Evolutionary conservation across 352 stramenopile genomes (phyloP), one percentile per base, ranked within the genome.

Genomic region (Phytophthora cajani): DNA sequence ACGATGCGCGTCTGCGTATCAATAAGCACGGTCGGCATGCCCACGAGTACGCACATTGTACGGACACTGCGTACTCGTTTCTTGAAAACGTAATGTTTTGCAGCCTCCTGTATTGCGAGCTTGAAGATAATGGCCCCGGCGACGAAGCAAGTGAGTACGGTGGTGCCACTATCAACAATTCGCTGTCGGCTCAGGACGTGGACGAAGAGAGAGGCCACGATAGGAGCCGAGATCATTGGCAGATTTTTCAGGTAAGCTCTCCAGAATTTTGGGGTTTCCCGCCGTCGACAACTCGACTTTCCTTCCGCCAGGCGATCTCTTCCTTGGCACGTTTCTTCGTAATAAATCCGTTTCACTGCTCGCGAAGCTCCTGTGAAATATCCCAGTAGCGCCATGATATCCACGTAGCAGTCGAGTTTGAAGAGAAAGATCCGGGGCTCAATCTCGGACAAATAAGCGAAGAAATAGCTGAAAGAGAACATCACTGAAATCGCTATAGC

Each of bases 1-100:
- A 78, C 60, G 1, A 83, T 63, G 33, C 78, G 67, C 7, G 77
- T 53, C 12, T 85, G 78, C 1, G 78, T 85, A 36, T 85, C 75
- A 27, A 85, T 75, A 23, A 85, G 23, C 3, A 85, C 73, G 1
- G 78, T 80, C 7, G 74, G 78, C 0, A 85, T 23, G 5, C 68
- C 78, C 1, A 85, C 74, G 2, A 72, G 44, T 2, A 83, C 49
- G 25, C 69, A 80, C 59, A 85, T 85, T n/a, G 64, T 40, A 5
- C 54, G 56, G 12, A 44, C 52, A 17, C 63, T 70, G 7, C 47
- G 63, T 1, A 70, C 19, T 2, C 47, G 46, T 38, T 59, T 65
- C 14, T 58, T 71, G 6, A 79, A 8, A 8, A 82, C 36, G 30
- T 62, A 59, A 10, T 32, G 17, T 30, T 81, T 82, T 2, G 64